Evolutionary conservation across 108 stramenopile genomes (phyloP), one percentile per base, ranked within the genome.

Genomic region (Conticribra guillardii): DNA sequence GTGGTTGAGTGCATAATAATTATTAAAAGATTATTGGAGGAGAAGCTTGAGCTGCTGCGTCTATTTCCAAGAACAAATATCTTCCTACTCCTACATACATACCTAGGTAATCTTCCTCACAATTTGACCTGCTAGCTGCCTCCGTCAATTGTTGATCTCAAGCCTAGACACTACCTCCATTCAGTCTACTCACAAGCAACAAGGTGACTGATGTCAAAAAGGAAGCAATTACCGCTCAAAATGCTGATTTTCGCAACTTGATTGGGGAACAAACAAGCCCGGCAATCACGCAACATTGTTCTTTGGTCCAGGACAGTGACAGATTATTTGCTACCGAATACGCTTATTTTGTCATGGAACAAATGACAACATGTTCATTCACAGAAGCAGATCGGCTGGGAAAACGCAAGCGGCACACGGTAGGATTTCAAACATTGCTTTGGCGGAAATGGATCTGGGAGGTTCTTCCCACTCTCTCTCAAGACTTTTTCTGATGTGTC

Each of bases 401-500:
- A 22, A 80, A 80, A 50, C 79, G 79, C 55, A 80, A 80, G 49
- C n/a, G n/a, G n/a, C n/a, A n/a, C n/a, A n/a, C n/a, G n/a, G n/a
- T n/a, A n/a, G n/a, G n/a, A n/a, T n/a, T n/a, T n/a, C n/a, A n/a
- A n/a, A n/a, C n/a, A n/a, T n/a, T n/a, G n/a, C n/a, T n/a, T n/a
- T n/a, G n/a, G n/a, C n/a, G n/a, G n/a, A n/a, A n/a, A n/a, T n/a
- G n/a, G n/a, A n/a, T n/a, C n/a, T n/a, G n/a, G n/a, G n/a, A 29
- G 79, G 3, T 80, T 75, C 62, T 80, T 80, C 37, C 79, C 79
- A 44, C 67, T 74, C 29, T 63, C 79, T 30, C 37, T 80, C 5
- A 80, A 80, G 79, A 80, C 79, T 24, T 75, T 80, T 49, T 69
- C 67, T 45, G 79, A 80, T 57, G 68, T 75, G 11, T 75, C 73